Evolutionary conservation across 2,329 filamentous ascomycete genomes (phyloP), one percentile per base, ranked within the genome.

Genomic region (Fusarium sublunatum): DNA sequence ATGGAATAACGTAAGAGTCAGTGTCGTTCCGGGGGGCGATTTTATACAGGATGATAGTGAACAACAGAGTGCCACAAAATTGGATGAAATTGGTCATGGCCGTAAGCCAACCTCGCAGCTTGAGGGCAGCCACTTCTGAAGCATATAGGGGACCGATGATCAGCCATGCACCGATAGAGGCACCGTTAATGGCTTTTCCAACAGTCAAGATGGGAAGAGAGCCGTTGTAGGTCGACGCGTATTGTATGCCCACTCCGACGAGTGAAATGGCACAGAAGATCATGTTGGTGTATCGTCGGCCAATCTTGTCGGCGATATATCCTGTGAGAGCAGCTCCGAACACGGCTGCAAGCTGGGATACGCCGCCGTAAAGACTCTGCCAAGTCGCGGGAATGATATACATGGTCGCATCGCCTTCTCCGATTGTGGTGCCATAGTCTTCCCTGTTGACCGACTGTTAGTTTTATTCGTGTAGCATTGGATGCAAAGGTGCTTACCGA

Each of bases 51-150:
- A 53, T 41, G 32, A 41, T 41, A 2, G 41, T 53, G 40, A 53
- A 53, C 8, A 46, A n/a, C 5, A 53, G 42, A n/a, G 35, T 36
- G 5, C 50, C 50, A 8, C 40, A 53, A 34, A 53, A 53, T 15
- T 45, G 50, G n/a, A 53, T 40, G 19, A 53, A 45, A 29, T 53
- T 53, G 35, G 50, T 53, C 50, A 53, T 53, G 41, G 50, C 50
- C 7, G 50, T 53, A 35, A 53, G 50, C 50, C 50, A 53, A 6
- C 50, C 50, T 31, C 50, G 34, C 8, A 53, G 42, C 11, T 45
- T 45, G 19, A 53, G 42, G 5, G 50, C 41, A 15, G 50, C 50
- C 19, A 53, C 50, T 10, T 53, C 50, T 3, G 50, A 45, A 25
- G 50, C 50, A 28, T 53, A 53, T 4, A 53, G 28, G 4, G 50